Evolutionary conservation across 495 filamentous ascomycete genomes (phyloP), one percentile per base, ranked within the genome.

Genomic region (Pyrenula massariospora): DNA sequence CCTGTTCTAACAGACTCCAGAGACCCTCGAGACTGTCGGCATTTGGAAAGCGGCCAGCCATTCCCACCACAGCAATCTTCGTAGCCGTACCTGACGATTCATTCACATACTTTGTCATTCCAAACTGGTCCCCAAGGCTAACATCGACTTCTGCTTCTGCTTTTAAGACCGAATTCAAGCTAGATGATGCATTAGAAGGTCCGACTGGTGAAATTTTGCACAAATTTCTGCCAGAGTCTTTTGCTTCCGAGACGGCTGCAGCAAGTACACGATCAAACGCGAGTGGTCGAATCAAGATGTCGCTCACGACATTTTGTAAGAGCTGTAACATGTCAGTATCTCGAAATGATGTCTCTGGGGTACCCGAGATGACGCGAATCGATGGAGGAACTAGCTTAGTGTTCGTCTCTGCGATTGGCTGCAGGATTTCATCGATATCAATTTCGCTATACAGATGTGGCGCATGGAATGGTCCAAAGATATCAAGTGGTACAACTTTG

Each of bases 71-170:
- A 0, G 73, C 74, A n/a, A 75, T 55, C 57, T 73, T 74, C 1
- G 66, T 62, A 19, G 65, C 59, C 15, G 47, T 52, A 20, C 57
- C n/a, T n/a, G 12, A 53, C 3, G 10, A 20, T 24, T 23, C n/a
- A 10, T 24, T 11, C 36, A 56, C n/a, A 23, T 24, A 12, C 53
- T 54, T 10, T 55, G 12, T 48, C n/a, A 2, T 58, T 50, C 59
- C 56, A 61, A 0, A n/a, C n/a, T n/a, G n/a, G n/a, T n/a, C 65
- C 62, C 84, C 82, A 23, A 85, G 65, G 72, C 50, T 19, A n/a
- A 57, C 1, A 24, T 50, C 24, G 11, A 20, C 36, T 19, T 48
- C 15, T 24, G 42, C 47, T 24, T 57, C 60, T 15, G 55, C 53
- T 12, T 58, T 19, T 2, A 62, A 12, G 47, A 48, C 60, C 58